Evolutionary conservation across 1,284 basidiomycete species (phyloP).

Genomic region (Rhizoctonia solani): DNA sequence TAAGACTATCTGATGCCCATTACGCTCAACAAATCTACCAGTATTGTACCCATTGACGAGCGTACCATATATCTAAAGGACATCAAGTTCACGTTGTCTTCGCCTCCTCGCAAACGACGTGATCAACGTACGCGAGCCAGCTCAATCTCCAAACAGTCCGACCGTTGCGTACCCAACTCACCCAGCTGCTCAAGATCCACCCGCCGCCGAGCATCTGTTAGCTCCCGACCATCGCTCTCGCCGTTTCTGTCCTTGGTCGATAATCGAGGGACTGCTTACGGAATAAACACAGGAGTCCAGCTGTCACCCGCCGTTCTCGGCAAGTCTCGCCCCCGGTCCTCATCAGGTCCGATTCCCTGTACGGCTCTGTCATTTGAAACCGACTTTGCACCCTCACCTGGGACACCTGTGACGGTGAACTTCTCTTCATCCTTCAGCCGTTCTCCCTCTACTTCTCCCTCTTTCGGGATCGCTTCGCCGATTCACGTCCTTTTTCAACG

Average conservation of each 20-base stretch:
- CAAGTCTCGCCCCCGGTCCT: slow-evolving; percentile 28
- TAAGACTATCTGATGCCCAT: slow-evolving; percentile 30
- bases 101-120: slow-evolving; percentile 19
- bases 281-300: slow-evolving; percentile 12
- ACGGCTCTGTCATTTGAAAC: slow-evolving; percentile 32
- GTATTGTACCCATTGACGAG: slow-evolving; percentile 12
- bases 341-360: slow-evolving; percentile 9
- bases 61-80: not conserved
- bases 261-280: slow-evolving; percentile 7
- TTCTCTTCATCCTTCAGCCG: not conserved
- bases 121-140: not conserved
- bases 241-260: slow-evolving; percentile 10
- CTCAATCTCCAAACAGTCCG: not conserved
- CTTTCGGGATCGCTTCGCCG: not conserved
- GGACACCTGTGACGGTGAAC: not conserved
- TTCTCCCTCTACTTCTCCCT: too few relatives aligned
- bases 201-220: slow-evolving; percentile 7
- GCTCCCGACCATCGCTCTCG: not conserved
- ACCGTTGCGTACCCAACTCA: slow-evolving; percentile 1
- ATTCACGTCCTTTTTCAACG: slow-evolving; percentile 22
- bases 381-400: slow-evolving; percentile 10
- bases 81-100: slow-evolving; percentile 7
- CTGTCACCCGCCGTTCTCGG: slow-evolving; percentile 22
- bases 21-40: slow-evolving; percentile 14
- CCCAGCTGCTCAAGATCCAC: slow-evolving; percentile 3